Conservation (phyloP, 1,139 yeast species). For the Blastobotrys serpentis region DNA sequence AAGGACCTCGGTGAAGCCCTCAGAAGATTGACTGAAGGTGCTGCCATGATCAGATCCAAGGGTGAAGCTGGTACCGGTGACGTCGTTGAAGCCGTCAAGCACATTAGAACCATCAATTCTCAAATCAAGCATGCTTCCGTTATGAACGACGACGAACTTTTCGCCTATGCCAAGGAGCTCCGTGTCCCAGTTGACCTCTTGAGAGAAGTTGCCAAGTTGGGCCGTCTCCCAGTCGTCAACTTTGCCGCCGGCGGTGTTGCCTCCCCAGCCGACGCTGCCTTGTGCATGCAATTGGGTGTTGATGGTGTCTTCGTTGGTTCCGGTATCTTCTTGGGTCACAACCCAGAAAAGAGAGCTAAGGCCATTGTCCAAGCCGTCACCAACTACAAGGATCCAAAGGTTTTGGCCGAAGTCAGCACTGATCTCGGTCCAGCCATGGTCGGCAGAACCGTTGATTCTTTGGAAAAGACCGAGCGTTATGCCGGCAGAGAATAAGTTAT, state of each 20-base stretch:
- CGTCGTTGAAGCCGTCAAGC: conserved; percentile 81
- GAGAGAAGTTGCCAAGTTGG: conserved; percentile 47
- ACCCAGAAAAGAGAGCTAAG: conserved; percentile 73
- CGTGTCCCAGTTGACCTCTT: conserved; percentile 61
- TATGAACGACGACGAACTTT: conserved; percentile 49
- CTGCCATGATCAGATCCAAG: conserved; percentile 85
- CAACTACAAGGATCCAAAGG: conserved; percentile 62
- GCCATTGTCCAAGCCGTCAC: conserved; percentile 85
- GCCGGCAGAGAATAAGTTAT: conserved; percentile 17
- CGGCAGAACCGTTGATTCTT: conserved; percentile 58
- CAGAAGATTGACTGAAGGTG: conserved; percentile 79
- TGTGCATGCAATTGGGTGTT: conserved; percentile 88
- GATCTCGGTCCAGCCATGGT: conserved; percentile 78
- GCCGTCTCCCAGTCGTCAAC: conserved; percentile 79
- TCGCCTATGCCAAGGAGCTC: conserved; percentile 53
- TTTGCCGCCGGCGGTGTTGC: conserved; percentile 93
- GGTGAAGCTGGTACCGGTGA: conserved; percentile 94
- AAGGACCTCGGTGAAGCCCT: conserved; percentile 82
- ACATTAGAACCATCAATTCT: conserved; percentile 35
- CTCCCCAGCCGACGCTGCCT: conserved; percentile 86
- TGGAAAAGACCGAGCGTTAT: conserved; percentile 47
- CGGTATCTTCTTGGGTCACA: conserved; percentile 74
- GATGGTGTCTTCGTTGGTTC: conserved; percentile 93
- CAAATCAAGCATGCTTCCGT: conserved; percentile 47
- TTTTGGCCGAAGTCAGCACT: conserved; percentile 67